Conservation (phyloP, 2,329 filamentous ascomycete genomes). For the Fusarium globosum region DNA sequence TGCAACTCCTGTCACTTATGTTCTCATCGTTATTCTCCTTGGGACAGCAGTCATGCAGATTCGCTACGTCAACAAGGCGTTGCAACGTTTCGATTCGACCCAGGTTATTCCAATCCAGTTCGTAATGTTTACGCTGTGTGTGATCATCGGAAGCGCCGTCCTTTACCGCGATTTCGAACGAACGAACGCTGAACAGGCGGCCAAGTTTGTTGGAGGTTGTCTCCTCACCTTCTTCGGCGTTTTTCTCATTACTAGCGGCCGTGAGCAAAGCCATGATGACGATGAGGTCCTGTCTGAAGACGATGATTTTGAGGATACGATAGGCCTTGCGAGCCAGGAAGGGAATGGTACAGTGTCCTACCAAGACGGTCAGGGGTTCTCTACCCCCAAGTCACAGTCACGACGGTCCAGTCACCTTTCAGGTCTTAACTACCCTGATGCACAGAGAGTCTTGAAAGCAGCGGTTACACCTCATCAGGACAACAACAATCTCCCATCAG, state of each 20-base stretch:
- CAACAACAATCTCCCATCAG: slow-evolving; percentile 51
- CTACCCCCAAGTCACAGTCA: slow-evolving; percentile 50
- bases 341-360: slow-evolving; percentile 28
- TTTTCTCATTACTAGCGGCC: slow-evolving; percentile 94
- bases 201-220: slow-evolving; percentile 91
- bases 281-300: slow-evolving; percentile 63
- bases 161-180: slow-evolving; percentile 95
- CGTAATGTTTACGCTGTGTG: slow-evolving; percentile 93
- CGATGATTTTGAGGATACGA: slow-evolving; percentile 72
- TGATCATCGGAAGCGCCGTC: slow-evolving; percentile 93
- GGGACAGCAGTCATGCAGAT: slow-evolving; percentile 95
- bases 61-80: slow-evolving; percentile 87
- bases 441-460: slow-evolving; percentile 47
- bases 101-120: slow-evolving; percentile 99
- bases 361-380: slow-evolving; percentile 34
- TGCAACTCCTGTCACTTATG: slow-evolving; percentile 91
- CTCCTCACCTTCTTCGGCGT: slow-evolving; percentile 94
- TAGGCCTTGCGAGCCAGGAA: slow-evolving; percentile 67
- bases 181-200: slow-evolving; percentile 76
- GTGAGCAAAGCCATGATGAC: slow-evolving; percentile 69
- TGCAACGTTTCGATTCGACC: slow-evolving; percentile 95
- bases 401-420: slow-evolving; percentile 62
- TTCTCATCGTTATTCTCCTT: slow-evolving; percentile 81
- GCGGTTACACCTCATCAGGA: slow-evolving; percentile 50
- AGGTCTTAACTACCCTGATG: slow-evolving; percentile 57